Conservation (phyloP, 2,329 filamentous ascomycete genomes). For the Colletotrichum australisinense region DNA sequence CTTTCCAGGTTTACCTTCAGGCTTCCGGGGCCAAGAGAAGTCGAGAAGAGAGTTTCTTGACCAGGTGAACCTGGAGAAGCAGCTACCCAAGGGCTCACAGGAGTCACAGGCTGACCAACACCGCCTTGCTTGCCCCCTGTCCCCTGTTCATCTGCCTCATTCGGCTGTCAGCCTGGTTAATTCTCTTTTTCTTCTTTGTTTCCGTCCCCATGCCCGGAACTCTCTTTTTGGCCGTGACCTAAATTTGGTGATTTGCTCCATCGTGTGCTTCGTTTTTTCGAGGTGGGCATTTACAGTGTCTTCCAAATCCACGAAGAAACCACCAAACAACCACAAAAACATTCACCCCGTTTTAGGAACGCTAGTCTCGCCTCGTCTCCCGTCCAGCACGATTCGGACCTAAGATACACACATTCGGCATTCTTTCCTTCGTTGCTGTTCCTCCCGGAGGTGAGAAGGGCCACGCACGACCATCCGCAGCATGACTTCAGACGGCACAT, state of each 20-base stretch:
- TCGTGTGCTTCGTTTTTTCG: slow-evolving; percentile 4
- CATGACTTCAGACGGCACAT: slow-evolving; percentile 2
- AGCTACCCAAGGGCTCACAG: background rate
- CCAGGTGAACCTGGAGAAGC: background rate
- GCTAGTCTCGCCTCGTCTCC: background rate
- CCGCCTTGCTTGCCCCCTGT: slow-evolving; percentile 7
- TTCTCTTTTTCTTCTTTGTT: background rate
- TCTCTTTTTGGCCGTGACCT: background rate
- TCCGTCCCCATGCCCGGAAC: background rate
- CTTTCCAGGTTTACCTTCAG: no score
- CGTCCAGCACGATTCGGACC: no score
- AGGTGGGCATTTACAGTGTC: background rate
- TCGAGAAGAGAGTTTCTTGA: background rate
- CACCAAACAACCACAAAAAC: background rate
- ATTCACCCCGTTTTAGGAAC: background rate
- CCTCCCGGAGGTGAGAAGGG: background rate
- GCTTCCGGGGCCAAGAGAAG: background rate
- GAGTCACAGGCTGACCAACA: background rate
- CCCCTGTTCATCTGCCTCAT: background rate
- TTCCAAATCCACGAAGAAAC: background rate
- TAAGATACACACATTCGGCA: background rate
- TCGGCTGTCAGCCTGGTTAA: background rate
- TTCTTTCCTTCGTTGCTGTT: background rate
- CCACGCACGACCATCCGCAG: background rate
- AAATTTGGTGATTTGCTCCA: background rate